Evolutionary conservation across 139 green algal species (phyloP).

Genomic region (Astrephomene gubernaculifera): DNA sequence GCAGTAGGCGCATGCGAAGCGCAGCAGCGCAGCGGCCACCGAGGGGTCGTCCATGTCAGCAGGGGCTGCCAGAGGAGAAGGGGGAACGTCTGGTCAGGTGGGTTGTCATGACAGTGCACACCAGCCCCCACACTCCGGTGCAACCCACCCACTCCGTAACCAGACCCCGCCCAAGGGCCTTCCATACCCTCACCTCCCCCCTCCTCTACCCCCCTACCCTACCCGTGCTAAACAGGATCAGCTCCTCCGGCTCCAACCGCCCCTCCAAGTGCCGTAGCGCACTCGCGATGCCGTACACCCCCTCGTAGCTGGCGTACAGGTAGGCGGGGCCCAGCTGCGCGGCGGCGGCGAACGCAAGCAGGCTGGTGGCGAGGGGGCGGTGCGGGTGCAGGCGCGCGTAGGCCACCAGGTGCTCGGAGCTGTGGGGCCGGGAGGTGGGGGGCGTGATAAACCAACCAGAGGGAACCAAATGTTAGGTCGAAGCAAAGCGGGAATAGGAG

Average conservation of each 20-base stretch:
- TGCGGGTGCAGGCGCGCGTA: slow-evolving; percentile 28
- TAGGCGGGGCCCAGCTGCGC: slow-evolving; percentile 6
- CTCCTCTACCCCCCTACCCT: neutral
- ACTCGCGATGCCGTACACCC: slow-evolving; percentile 27
- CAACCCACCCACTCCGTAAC: neutral
- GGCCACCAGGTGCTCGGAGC: slow-evolving; percentile 31
- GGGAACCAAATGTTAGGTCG: too few species aligned
- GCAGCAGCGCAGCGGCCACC: slow-evolving; percentile 48
- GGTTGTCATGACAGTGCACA: too few species aligned
- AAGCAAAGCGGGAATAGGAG: too few species aligned
- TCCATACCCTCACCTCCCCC: too few species aligned
- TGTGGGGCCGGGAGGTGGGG: neutral
- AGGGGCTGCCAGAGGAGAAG: slow-evolving; percentile 22
- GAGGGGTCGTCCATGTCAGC: slow-evolving; percentile 42
- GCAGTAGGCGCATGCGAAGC: slow-evolving; percentile 35
- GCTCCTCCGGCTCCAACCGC: slow-evolving; percentile 27
- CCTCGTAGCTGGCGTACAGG: slow-evolving; percentile 21
- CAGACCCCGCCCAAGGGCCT: too few species aligned
- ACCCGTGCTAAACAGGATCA: slow-evolving; percentile 47
- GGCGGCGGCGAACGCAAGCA: slow-evolving; percentile 13
- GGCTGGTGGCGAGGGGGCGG: slow-evolving; percentile 17
- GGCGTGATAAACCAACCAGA: too few species aligned
- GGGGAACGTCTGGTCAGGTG: neutral
- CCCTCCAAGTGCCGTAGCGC: slow-evolving; percentile 35
- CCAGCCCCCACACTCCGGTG: too few species aligned